Evolutionary conservation across 495 filamentous ascomycete species (phyloP).

Genomic region (Penicillium waksmanii): DNA sequence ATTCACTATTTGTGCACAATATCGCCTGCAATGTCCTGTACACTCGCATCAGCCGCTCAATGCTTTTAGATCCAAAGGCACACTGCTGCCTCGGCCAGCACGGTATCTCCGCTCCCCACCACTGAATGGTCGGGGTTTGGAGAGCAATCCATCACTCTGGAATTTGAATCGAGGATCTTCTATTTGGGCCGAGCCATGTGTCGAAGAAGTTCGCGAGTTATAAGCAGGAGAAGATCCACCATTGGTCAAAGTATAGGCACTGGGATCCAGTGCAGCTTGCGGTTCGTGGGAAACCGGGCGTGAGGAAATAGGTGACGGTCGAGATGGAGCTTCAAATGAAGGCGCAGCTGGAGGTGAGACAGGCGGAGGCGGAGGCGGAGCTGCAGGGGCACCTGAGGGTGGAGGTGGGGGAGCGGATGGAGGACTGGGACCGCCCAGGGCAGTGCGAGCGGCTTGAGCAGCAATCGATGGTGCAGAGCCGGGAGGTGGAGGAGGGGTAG

Average conservation of each 20-base stretch:
- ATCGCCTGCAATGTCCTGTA: constrained; percentile 31
- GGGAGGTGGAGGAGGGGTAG: constrained; percentile 44
- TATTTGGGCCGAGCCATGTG: constrained; percentile 58
- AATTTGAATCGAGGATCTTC: constrained; percentile 89
- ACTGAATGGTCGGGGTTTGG: constrained; percentile 79
- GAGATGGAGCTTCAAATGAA: constrained; percentile 46
- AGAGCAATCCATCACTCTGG: constrained; percentile 76
- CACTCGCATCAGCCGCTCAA: constrained; percentile 35
- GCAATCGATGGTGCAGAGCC: constrained; percentile 44
- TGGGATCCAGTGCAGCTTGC: constrained; percentile 70
- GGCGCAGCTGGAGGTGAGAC: constrained; percentile 53
- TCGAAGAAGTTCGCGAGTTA: constrained; percentile 32
- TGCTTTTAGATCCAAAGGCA: constrained; percentile 79
- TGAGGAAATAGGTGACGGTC: constrained; percentile 56
- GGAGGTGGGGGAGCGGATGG: constrained; percentile 48
- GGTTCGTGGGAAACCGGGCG: constrained; percentile 44
- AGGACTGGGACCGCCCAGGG: constrained; percentile 21
- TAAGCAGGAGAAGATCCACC: constrained; percentile 45
- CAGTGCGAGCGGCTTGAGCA: constrained; percentile 46
- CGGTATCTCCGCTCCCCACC: constrained; percentile 77
- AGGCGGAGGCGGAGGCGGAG: constrained; percentile 50
- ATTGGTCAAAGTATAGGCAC: constrained; percentile 74
- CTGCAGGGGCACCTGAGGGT: constrained; percentile 52
- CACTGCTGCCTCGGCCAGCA: constrained; percentile 89
- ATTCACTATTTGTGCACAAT: constrained; percentile 35